Evolutionary conservation across 2,329 filamentous ascomycete genomes (phyloP).

Genomic region (Phyllosticta capitalensis): DNA sequence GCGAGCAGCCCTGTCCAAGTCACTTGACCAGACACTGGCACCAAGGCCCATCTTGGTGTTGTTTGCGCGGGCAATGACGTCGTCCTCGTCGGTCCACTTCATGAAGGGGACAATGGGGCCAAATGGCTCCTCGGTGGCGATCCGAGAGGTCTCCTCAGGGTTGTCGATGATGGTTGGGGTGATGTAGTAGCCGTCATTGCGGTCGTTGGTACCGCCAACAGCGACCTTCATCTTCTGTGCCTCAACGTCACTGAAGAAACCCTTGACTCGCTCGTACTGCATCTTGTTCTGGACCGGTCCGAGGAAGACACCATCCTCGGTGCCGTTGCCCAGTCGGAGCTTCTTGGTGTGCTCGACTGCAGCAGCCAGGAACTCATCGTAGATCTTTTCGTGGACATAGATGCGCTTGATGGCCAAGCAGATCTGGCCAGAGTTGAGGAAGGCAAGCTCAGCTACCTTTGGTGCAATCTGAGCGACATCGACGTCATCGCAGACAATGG

Average conservation of each 20-base stretch:
- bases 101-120: conserved; percentile 55
- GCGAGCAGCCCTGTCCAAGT: conserved; percentile 35
- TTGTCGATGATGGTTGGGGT: conserved; percentile 50
- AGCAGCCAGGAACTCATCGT: conserved; percentile 44
- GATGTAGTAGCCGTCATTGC: conserved; percentile 46
- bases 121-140: conserved; percentile 53
- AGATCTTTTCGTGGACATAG: conserved; percentile 52
- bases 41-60: conserved; percentile 43
- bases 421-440: conserved; percentile 44
- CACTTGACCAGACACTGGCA: conserved; percentile 44
- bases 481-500: conserved; percentile 47
- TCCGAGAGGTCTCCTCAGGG: conserved; percentile 44
- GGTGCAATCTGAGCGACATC: conserved; percentile 32
- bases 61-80: conserved; percentile 41
- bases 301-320: conserved; percentile 38
- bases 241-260: conserved; percentile 47
- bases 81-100: conserved; percentile 48
- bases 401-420: conserved; percentile 40
- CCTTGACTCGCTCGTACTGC: conserved; percentile 53
- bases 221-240: conserved; percentile 46
- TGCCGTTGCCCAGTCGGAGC: conserved; percentile 29
- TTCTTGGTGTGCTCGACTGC: conserved; percentile 37
- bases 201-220: conserved; percentile 36
- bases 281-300: conserved; percentile 56
- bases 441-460: conserved; percentile 36